Evolutionary conservation across 805 yeast species (phyloP).

Genomic region (Saturnispora hagleri): DNA sequence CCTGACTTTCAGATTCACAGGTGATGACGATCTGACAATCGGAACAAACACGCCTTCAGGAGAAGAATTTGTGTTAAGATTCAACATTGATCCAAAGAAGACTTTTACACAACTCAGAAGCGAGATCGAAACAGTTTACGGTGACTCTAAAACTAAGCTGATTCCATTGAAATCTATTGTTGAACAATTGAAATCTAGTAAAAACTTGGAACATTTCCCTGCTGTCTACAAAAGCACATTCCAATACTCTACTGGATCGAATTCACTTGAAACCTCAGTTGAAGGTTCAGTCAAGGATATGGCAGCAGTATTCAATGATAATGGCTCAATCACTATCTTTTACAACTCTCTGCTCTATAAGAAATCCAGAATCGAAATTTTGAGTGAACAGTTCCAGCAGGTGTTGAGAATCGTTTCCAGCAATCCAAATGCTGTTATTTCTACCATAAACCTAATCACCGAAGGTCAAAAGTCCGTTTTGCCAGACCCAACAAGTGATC

Average conservation of each 20-base stretch:
- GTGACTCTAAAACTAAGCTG: slow-evolving; percentile 25
- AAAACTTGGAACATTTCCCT: slow-evolving; percentile 49
- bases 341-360: slow-evolving; percentile 75
- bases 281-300: slow-evolving; percentile 55
- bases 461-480: slow-evolving; percentile 47
- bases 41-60: slow-evolving; percentile 56
- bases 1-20: slow-evolving; percentile 71
- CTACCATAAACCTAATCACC: slow-evolving; percentile 63
- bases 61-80: slow-evolving; percentile 52
- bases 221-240: slow-evolving; percentile 54
- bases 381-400: slow-evolving; percentile 65
- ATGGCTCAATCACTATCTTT: slow-evolving; percentile 33
- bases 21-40: slow-evolving; percentile 88
- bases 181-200: slow-evolving; percentile 36
- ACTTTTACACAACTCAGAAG: slow-evolving; percentile 46
- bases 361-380: slow-evolving; percentile 53
- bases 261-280: slow-evolving; percentile 36
- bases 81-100: slow-evolving; percentile 43
- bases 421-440: slow-evolving; percentile 36
- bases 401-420: slow-evolving; percentile 34
- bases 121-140: slow-evolving; percentile 35
- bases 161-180: slow-evolving; percentile 51
- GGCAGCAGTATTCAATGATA: slow-evolving; percentile 42
- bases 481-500: slow-evolving; percentile 81
- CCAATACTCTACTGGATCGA: slow-evolving; percentile 33